phyloP scores from a whole-genome alignment of 345 rosid genomes.

The Aquilaria malaccensis region DNA sequence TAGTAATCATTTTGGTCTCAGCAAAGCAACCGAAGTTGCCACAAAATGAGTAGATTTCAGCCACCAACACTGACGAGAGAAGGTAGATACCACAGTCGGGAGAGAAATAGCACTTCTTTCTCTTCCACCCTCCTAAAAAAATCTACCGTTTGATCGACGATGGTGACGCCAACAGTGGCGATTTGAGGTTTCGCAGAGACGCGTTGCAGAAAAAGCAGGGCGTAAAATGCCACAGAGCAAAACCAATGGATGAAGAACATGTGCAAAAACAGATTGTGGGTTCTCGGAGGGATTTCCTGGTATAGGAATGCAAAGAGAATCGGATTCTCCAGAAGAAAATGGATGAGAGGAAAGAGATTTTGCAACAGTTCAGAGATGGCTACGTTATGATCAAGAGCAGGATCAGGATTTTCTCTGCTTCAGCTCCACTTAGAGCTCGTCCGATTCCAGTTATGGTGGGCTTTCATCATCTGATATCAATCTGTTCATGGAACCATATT shows the following conservation, averaged over 20 bases:
- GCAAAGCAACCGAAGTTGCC: neutral
- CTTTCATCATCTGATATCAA: constrained; percentile 73
- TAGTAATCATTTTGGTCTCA: neutral
- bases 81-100: constrained; percentile 9
- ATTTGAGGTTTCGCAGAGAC: constrained; percentile 18
- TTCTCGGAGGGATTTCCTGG: constrained; percentile 36
- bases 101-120: constrained; percentile 52
- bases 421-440: constrained; percentile 62
- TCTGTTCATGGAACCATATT: constrained; percentile 34
- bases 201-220: constrained; percentile 31
- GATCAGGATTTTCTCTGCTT: constrained; percentile 43
- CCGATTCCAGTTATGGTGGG: constrained; percentile 59
- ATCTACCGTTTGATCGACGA: constrained; percentile 74
- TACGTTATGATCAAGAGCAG: constrained; percentile 16
- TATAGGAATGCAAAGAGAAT: constrained; percentile 40
- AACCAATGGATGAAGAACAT: constrained; percentile 27
- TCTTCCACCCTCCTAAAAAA: constrained; percentile 80
- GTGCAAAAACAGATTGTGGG: constrained; percentile 7
- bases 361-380: constrained; percentile 17
- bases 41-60: constrained; percentile 31
- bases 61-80: constrained; percentile 14
- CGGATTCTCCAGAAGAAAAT: constrained; percentile 11
- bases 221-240: constrained; percentile 19
- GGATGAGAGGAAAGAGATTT: constrained; percentile 9
- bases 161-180: constrained; percentile 23